phyloP scores from a whole-genome alignment of 768 basidiomycete genomes.

The Galerina marginata region DNA sequence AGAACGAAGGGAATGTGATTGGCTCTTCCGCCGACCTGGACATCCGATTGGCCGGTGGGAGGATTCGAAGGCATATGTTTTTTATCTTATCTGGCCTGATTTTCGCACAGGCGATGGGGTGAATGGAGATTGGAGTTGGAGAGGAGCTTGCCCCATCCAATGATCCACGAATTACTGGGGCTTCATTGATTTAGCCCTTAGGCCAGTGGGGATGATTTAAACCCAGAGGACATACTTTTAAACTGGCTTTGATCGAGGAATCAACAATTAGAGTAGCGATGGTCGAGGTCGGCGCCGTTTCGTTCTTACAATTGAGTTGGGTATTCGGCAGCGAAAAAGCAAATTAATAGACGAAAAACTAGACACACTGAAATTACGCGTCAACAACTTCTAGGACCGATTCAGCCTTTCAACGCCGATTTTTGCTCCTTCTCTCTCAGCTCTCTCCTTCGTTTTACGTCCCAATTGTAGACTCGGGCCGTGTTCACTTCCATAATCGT shows the following conservation, averaged over 20 bases:
- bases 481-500: conserved; percentile 98
- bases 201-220: no score
- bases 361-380: no score
- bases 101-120: not conserved
- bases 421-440: conserved; percentile 36
- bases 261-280: no score
- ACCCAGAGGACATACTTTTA: no score
- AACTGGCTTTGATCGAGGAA: no score
- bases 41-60: conserved; percentile 2
- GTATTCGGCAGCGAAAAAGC: no score
- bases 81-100: conserved; percentile 1
- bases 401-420: conserved; percentile 4
- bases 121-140: conserved; percentile 2
- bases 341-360: no score
- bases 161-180: no score
- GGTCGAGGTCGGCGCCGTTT: no score
- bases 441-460: conserved; percentile 82
- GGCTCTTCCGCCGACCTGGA: not conserved
- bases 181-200: no score
- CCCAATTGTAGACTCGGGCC: conserved; percentile 95
- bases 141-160: no score
- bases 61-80: not conserved
- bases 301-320: no score
- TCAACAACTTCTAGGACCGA: not conserved
- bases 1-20: conserved; percentile 5